phyloP scores from a whole-genome alignment of 108 stramenopile genomes.

The Nitzschia palea region DNA sequence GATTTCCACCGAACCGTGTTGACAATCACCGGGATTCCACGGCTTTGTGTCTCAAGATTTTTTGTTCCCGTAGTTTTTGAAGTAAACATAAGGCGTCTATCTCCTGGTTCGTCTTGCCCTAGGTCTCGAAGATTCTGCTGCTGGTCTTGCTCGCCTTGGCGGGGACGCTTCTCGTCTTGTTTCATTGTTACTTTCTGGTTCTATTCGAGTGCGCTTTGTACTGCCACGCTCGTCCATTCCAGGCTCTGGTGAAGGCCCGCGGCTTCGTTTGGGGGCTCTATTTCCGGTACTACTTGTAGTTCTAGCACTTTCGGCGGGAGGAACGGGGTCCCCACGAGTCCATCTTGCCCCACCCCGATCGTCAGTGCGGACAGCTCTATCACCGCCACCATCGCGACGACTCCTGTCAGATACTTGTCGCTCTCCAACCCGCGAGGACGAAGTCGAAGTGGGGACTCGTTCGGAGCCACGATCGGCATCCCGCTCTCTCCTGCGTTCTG shows the following conservation, averaged over 20 bases:
- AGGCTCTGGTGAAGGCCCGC: not conserved
- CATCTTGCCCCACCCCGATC: constrained; percentile 4
- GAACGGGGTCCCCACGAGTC: constrained; percentile 5
- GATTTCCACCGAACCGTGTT: too few relatives aligned
- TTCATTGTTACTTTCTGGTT: not conserved
- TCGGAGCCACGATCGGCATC: not conserved
- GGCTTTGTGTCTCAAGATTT: too few relatives aligned
- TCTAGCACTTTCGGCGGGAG: not conserved
- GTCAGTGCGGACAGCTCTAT: not conserved
- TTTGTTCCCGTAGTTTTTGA: too few relatives aligned
- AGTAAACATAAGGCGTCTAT: too few relatives aligned
- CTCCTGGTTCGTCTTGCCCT: not conserved
- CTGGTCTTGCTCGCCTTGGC: not conserved
- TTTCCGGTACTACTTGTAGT: not conserved
- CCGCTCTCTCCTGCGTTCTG: not conserved
- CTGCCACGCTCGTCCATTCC: constrained; percentile 5
- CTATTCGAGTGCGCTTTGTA: not conserved
- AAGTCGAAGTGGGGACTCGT: not conserved
- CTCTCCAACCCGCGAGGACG: not conserved
- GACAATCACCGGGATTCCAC: too few relatives aligned
- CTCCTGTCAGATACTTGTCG: not conserved
- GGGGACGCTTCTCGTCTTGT: not conserved
- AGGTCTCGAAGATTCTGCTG: not conserved
- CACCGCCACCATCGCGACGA: constrained; percentile 8
- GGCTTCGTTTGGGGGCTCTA: not conserved